phyloP scores from a whole-genome alignment of 2,329 filamentous ascomycete species.

The Alternaria gaisen region DNA sequence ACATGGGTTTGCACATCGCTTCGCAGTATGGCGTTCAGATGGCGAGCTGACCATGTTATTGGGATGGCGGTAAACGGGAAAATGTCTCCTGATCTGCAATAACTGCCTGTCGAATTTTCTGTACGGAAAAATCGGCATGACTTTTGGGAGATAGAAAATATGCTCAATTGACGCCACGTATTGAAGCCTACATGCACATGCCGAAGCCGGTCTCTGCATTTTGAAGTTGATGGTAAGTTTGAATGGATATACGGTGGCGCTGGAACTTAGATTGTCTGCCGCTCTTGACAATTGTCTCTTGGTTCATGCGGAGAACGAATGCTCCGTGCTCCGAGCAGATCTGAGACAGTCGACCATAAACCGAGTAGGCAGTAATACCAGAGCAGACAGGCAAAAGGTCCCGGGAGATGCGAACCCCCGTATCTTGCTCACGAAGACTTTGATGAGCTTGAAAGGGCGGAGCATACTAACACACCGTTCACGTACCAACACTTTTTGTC shows the following conservation, averaged over 20 bases:
- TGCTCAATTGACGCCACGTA: neutral
- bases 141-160: neutral
- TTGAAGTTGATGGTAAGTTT: neutral
- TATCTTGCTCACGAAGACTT: neutral
- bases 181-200: neutral
- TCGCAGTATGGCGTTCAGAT: conserved; percentile 8
- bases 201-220: neutral
- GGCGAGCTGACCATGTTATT: conserved; percentile 10
- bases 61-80: conserved; percentile 1
- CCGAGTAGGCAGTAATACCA: neutral
- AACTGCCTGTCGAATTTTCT: neutral
- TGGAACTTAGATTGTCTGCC: neutral
- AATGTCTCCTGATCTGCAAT: neutral
- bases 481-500: neutral
- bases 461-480: neutral
- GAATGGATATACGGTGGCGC: neutral
- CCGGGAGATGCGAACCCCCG: neutral
- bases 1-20: neutral
- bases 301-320: conserved; percentile 1
- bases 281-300: neutral
- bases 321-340: neutral
- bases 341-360: neutral
- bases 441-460: neutral
- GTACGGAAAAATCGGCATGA: neutral
- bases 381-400: neutral